Conservation (phyloP, 2,329 filamentous ascomycete genomes). For the Nemania sp. region DNA sequence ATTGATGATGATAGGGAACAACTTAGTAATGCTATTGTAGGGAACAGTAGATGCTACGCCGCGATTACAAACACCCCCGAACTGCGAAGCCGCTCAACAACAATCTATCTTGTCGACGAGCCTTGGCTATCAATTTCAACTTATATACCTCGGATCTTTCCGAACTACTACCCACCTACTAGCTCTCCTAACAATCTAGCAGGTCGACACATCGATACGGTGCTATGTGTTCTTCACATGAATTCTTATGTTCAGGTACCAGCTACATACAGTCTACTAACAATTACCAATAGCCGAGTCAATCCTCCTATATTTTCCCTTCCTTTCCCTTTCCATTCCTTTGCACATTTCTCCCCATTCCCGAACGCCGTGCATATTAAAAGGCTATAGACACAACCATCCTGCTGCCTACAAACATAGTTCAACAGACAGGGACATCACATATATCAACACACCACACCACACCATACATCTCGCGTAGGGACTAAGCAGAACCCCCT, state of each 20-base stretch:
- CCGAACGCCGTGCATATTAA: conserved; percentile 1
- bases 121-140: neutral
- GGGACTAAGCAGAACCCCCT: no score
- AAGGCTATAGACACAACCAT: conserved; percentile 16
- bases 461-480: no score
- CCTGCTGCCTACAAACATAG: neutral
- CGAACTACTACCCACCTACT: conserved; percentile 11
- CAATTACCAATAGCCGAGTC: neutral
- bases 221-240: neutral
- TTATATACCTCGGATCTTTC: neutral
- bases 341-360: neutral
- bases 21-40: no score
- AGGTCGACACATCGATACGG: neutral
- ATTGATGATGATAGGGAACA: no score
- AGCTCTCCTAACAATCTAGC: neutral
- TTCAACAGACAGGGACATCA: no score
- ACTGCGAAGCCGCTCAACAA: no score
- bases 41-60: no score
- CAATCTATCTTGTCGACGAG: no score
- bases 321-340: neutral
- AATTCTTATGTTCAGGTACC: neutral
- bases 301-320: conserved; percentile 3
- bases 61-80: no score
- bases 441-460: no score
- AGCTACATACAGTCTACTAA: conserved; percentile 22